These are phyloP conservation scores for Phyllosticta ampelicida DNA, from an alignment of 2,329 filamentous ascomycete species.

Conservation along the genomic window DNA sequence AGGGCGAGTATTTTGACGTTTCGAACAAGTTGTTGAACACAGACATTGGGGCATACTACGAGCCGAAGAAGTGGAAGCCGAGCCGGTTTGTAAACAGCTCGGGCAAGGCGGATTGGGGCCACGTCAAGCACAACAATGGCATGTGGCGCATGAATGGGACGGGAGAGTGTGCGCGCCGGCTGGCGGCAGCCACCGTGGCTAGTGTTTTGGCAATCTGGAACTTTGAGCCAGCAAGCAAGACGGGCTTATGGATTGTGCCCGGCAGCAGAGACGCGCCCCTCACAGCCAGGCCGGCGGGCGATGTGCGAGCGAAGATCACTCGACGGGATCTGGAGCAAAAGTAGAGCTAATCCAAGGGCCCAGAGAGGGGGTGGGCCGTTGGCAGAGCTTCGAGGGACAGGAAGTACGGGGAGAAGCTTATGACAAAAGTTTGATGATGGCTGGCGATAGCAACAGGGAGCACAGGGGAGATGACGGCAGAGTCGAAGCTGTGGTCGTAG, in stretches of 20 bases:
- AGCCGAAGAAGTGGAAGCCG: constrained; percentile 12
- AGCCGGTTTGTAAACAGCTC: constrained; percentile 22
- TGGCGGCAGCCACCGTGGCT: constrained; percentile 41
- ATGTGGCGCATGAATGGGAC: constrained; percentile 19
- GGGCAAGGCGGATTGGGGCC: constrained; percentile 14
- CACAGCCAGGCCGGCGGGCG: constrained; percentile 40
- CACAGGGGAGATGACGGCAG: constrained; percentile 5
- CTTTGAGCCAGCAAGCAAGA: constrained; percentile 33
- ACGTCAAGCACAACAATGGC: constrained; percentile 6
- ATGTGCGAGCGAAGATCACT: constrained; percentile 45
- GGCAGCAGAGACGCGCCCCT: constrained; percentile 33
- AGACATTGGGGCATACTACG: constrained; percentile 13
- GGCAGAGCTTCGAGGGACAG: not conserved
- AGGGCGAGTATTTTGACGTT: constrained; percentile 27
- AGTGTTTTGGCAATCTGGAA: constrained; percentile 47
- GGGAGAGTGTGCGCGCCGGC: constrained; percentile 39
- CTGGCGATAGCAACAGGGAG: constrained; percentile 4
- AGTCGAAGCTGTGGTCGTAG: not conserved
- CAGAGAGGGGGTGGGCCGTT: not conserved
- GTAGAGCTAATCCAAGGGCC: not conserved
- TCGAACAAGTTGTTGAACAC: constrained; percentile 28
- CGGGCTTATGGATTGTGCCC: constrained; percentile 41
- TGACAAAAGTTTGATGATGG: constrained; percentile 6
- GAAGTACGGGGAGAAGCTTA: not conserved
- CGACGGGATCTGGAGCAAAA: constrained; percentile 19